Evolutionary conservation across 495 filamentous ascomycete genomes (phyloP), one percentile per base, ranked within the genome.

Genomic region (Glonium stellatum): DNA sequence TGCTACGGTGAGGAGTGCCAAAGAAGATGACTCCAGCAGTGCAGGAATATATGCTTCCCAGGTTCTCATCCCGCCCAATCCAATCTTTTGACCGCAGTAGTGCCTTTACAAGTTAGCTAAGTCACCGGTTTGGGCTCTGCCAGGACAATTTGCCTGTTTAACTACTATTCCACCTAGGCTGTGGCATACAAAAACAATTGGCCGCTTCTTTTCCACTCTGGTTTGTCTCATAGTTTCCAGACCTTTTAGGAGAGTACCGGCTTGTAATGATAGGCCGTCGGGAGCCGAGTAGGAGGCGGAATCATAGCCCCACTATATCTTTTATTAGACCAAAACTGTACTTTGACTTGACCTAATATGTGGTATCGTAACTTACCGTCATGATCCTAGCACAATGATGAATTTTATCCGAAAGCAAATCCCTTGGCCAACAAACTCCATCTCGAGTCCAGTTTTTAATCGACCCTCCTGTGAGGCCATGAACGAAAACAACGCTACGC

Each of bases 1-100:
- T 64, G 48, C 71, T 71, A 53, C 69, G 65, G 56, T 68, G 62
- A 54, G 65, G 65, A 15, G 65, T 68, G 31, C 65, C 62, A 27
- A 68, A 62, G 62, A 68, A 68, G 1, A 68, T 50, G 44, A 68
- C 59, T 50, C 62, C 65, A 47, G 54, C 54, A 15, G 62, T 68
- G 8, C 53, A 65, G 10, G 13, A 15, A 44, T 44, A 44, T 2
- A 44, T 44, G 4, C 18, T 44, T 18, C 39, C 39, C 39, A 44
- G 13, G 18, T 2, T 44, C 13, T 3, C 4, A 44, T 11, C 12
- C 36, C 27, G 54, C 55, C 55, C 59, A 59, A 65, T 65, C 27
- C 6, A 31, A 2, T 31, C 27, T 55, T 62, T 36, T 31, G 59
- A 66, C 55, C 61, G 62, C 22, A 68, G 56, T 19, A 68, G 54